Conservation (phyloP, 768 basidiomycete genomes). For the Kwoniella heveanensis region DNA sequence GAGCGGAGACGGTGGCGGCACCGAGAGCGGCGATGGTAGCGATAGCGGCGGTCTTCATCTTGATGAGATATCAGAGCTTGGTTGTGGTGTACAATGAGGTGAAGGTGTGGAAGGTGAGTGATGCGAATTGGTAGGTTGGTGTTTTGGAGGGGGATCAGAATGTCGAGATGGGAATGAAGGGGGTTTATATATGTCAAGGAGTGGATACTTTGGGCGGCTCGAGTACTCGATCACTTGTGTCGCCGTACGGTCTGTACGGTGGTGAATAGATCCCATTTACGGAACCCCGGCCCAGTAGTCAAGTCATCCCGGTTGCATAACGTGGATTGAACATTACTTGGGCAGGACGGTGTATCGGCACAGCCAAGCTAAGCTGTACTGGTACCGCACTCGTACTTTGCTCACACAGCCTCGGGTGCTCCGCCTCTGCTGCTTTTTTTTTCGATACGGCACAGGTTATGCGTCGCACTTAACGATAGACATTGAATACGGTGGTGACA, state of each 20-base stretch:
- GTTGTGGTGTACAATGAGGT: too few relatives aligned
- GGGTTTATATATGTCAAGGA: conserved; percentile 7
- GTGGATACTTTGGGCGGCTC: conserved; percentile 6
- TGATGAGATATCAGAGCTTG: conserved; percentile 8
- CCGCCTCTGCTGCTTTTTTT: too few relatives aligned
- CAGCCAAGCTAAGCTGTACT: background rate
- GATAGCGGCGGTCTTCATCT: conserved; percentile 28
- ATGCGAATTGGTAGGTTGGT: too few relatives aligned
- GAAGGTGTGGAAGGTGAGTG: too few relatives aligned
- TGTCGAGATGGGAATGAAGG: too few relatives aligned
- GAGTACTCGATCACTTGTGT: background rate
- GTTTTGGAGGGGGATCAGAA: too few relatives aligned
- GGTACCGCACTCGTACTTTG: background rate
- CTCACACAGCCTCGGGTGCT: background rate
- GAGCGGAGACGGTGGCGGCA: conserved; percentile 22
- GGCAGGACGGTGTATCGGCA: background rate
- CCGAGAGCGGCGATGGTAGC: conserved; percentile 32
- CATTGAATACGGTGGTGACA: background rate
- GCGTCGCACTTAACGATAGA: background rate
- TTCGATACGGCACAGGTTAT: background rate
- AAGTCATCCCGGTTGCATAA: background rate
- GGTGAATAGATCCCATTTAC: background rate
- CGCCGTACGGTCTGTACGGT: too few relatives aligned
- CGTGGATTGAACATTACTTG: background rate
- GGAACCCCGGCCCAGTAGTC: background rate